phyloP scores from a whole-genome alignment of 2,329 filamentous ascomycete genomes.

The Fusarium transvaalense region DNA sequence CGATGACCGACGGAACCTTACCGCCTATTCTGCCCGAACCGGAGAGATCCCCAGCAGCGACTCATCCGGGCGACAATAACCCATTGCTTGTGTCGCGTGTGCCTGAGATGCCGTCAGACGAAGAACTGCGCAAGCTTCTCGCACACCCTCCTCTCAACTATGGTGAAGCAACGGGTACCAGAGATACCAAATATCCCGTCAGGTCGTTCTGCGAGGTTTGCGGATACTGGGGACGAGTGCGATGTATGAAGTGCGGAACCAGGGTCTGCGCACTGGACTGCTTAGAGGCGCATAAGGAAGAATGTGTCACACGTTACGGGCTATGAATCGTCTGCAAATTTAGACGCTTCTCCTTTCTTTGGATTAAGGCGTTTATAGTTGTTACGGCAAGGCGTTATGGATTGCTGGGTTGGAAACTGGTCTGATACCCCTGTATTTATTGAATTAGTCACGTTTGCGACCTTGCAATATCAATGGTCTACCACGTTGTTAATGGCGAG shows the following conservation, averaged over 20 bases:
- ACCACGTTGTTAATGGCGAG: background rate
- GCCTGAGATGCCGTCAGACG: constrained; percentile 68
- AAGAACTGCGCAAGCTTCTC: constrained; percentile 74
- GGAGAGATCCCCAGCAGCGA: constrained; percentile 49
- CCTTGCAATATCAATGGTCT: background rate
- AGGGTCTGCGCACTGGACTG: constrained; percentile 83
- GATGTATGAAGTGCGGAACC: constrained; percentile 82
- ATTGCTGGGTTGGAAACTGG: constrained; percentile 38
- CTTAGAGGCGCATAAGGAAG: constrained; percentile 77
- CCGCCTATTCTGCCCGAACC: constrained; percentile 55
- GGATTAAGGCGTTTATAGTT: constrained; percentile 4
- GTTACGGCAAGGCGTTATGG: constrained; percentile 37
- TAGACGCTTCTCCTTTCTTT: background rate
- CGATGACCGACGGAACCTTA: constrained; percentile 47
- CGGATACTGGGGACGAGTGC: constrained; percentile 83
- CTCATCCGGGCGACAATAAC: constrained; percentile 66
- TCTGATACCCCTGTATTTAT: constrained; percentile 45
- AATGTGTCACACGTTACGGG: constrained; percentile 75
- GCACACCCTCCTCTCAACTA: constrained; percentile 75
- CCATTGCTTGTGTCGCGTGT: constrained; percentile 70
- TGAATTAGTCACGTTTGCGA: constrained; percentile 18
- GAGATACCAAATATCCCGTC: constrained; percentile 65
- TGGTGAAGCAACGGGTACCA: constrained; percentile 68
- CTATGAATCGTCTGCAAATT: constrained; percentile 45
- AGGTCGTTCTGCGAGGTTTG: constrained; percentile 82